Evolutionary conservation across 352 stramenopile species (phyloP).

Genomic region (Globisporangium nunn): DNA sequence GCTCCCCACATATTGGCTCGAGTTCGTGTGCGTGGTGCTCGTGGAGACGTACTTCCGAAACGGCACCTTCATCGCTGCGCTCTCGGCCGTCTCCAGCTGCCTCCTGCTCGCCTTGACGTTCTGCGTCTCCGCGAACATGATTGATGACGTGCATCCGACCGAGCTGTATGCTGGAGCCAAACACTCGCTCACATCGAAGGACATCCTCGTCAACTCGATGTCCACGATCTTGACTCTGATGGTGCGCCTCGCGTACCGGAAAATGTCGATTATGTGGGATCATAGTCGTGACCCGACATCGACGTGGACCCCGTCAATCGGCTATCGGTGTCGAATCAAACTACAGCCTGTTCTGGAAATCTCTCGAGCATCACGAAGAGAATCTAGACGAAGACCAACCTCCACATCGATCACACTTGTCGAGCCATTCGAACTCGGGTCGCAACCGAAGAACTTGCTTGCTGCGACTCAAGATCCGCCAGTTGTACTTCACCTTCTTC

Average conservation of each 20-base stretch:
- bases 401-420: too few species aligned
- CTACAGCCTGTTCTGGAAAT: neutral
- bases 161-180: neutral
- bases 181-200: conserved; percentile 5
- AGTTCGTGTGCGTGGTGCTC: conserved; percentile 9
- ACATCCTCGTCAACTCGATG: conserved; percentile 10
- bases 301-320: conserved; percentile 8
- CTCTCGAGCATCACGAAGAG: neutral
- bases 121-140: neutral
- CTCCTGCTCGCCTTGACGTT: conserved; percentile 4
- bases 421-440: neutral
- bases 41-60: conserved; percentile 10
- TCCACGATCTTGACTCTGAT: conserved; percentile 10
- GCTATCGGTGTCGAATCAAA: conserved; percentile 6
- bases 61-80: neutral
- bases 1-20: conserved; percentile 7
- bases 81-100: conserved; percentile 1
- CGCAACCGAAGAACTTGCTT: neutral
- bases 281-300: neutral
- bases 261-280: neutral
- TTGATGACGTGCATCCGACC: neutral
- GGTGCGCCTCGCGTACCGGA: conserved; percentile 7
- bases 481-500: neutral
- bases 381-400: neutral
- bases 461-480: neutral